Conservation (phyloP, 306 rosid genomes). For the Lablab purpureus region DNA sequence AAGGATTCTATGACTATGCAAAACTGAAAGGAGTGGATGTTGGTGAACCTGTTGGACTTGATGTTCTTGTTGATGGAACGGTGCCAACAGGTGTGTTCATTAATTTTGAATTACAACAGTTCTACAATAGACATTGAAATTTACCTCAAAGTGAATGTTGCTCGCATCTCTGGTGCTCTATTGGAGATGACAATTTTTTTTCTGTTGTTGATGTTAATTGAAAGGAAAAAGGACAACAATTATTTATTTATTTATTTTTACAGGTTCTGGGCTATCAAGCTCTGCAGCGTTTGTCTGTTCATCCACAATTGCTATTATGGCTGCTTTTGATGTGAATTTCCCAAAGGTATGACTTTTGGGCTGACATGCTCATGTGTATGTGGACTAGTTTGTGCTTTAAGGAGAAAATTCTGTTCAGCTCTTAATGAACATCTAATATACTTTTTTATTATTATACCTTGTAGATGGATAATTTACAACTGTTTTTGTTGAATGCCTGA, state of each 20-base stretch:
- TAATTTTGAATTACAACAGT: conserved; percentile 28
- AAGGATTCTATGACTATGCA: conserved; percentile 80
- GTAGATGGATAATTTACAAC: conserved; percentile 3
- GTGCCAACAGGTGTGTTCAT: conserved; percentile 83
- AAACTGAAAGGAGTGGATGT: conserved; percentile 71
- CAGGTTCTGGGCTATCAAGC: conserved; percentile 97
- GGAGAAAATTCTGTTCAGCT: neutral
- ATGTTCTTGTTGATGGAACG: conserved; percentile 86
- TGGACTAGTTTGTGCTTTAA: conserved; percentile 12
- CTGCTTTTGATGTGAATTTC: conserved; percentile 79
- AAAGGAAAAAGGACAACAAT: neutral
- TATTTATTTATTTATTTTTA: neutral
- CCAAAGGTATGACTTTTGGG: conserved; percentile 67
- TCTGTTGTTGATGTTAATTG: conserved; percentile 26
- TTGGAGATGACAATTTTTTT: conserved; percentile 4
- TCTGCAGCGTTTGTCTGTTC: conserved; percentile 99
- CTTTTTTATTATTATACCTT: neutral
- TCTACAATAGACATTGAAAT: conserved; percentile 6
- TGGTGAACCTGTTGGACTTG: conserved; percentile 81
- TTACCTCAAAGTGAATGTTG: conserved; percentile 20
- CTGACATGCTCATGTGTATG: neutral
- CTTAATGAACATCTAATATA: conserved; percentile 19
- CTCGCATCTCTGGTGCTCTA: conserved; percentile 21
- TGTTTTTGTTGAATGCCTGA: conserved; percentile 14
- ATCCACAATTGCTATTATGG: conserved; percentile 94